Evolutionary conservation across 768 basidiomycete species (phyloP), one percentile per base, ranked within the genome.

Genomic region (Pisolithus microcarpus): DNA sequence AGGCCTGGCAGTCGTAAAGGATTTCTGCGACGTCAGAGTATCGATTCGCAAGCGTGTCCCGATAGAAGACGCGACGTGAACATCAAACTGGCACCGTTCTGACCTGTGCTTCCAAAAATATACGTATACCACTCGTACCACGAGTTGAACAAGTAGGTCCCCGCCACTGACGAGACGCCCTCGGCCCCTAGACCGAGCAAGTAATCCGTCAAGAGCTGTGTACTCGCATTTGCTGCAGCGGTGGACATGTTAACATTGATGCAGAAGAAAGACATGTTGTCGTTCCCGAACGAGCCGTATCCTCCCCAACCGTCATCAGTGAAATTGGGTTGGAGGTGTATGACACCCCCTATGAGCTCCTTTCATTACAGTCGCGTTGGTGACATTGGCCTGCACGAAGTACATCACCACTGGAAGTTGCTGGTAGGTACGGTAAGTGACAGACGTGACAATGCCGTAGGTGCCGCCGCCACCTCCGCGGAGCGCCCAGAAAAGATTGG

Each of bases 271-370:
- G 1, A 1, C 5, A 61, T 3, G 8, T 44, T 50, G 28, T 48
- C 37, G n/a, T 31, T 44, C 3, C 46, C 43, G 31, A 61, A 18
- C 1, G 0, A 0, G 53, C 61, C 56, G 43, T 71, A 76, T 2
- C 74, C 75, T n/a, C 71, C 70, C 76, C 75, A 78, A 2, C 72
- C 74, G 1, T 58, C 62, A 28, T 77, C 72, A 3, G 74, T 65
- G n/a, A 76, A 58, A 5, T 59, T 52, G 0, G 69, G 66, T 28
- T 65, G 68, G 16, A 66, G 53, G 24, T 58, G 70, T 24, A 75
- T 43, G 24, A 72, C 63, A 46, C 69, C 70, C 0, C 21, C 21
- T 23, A 23, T 23, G 21, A 23, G 21, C 21, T 23, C 21, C 21
- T 23, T n/a, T 23, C 21, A 23, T 23, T 23, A 23, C 21, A 4